Base-by-base conservation (phyloP, 2,329 filamentous ascomycete genomes). In the Penicillium sp. region DNA sequence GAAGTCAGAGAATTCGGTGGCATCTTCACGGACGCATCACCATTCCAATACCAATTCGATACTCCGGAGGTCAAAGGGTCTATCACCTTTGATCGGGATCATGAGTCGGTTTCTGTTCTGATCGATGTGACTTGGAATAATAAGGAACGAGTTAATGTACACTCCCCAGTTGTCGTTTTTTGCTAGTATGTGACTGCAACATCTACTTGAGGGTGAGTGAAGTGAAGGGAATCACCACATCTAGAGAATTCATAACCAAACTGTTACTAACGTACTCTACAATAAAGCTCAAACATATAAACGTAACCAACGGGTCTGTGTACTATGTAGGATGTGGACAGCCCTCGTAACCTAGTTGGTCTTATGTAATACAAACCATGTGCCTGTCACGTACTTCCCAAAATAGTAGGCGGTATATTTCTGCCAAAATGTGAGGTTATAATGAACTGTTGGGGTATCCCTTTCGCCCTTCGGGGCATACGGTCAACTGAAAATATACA, bases 401-500 rank as follows among this genome's bases (percentile, higher is more conserved):
- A 43, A 43, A 15, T 0, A 0, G 13, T 25, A 29, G 49, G 36
- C 49, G 49, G 49, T 42, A 38, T 23, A 12, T 17, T 25, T 42
- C 13, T 51, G 49, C 36, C 36, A 13, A 6, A 31, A 51, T 3
- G 2, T 17, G 25, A 15, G 25, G 36, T 29, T 41, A 51, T 8
- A 51, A 12, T n/a, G 25, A 31, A 19, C 49, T 41, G 4, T 31
- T 31, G 6, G 36, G 7, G 5, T 4, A 39, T 8, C 10, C 9
- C 6, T 31, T 29, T 49, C 33, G 35, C 47, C 47, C 47, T 49
- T 38, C 71, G 76, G 77, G 75, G 60, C 78, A 83, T 82, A 82
- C 83, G 81, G 82, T 84, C 82, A 84, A 82, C 80, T 85, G 81
- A 83, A 84, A 83, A 81, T 81, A 85, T 85, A 86, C 82, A 87